Base-by-base conservation (phyloP, 2,329 filamentous ascomycete genomes). In the Juglanconis juglandina region DNA sequence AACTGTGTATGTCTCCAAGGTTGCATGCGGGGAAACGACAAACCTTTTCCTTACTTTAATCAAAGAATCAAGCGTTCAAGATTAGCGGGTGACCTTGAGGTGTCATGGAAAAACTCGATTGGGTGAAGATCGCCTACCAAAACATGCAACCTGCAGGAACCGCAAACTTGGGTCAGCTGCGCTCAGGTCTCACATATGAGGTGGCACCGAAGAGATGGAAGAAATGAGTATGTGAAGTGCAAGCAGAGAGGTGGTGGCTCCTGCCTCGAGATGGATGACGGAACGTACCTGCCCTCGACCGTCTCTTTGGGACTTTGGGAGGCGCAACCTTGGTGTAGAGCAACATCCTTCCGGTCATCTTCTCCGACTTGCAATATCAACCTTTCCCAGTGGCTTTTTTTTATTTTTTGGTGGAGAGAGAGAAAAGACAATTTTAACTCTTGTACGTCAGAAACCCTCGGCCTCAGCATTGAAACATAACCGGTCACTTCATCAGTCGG, bases 281-380 rank as follows among this genome's bases (percentile, higher is more conserved):
- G 37, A 9, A 79, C 80, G 74, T 72, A 85, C 82, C 82, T 69
- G 81, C 79, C 74, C 83, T 77, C n/a, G 84, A 86, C 58, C 84
- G 78, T 68, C 75, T 79, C 72, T 86, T 87, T 37, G 83, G 83
- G 49, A 77, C 74, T 71, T 85, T 86, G n/a, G 83, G 81, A 51
- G 78, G 71, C 60, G 83, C 83, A 53, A 81, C 72, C 70, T 77
- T 79, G n/a, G 82, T 84, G 68, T 85, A 87, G 49, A 87, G 71
- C 66, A 87, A 72, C 84, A 86, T 86, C 49, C 66, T 71, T 67
- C 41, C 53, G 3, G 13, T 49, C 13, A 47, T 47, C n/a, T 11
- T 44, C 8, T 44, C 8, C 11, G 35, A 39, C 11, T 39, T 55
- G 55, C 37, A 50, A 56, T 35, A 37, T 41, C 5, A 46, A 48